Conservation (phyloP, 768 basidiomycete species). For the Psilocybe cyanescens region DNA sequence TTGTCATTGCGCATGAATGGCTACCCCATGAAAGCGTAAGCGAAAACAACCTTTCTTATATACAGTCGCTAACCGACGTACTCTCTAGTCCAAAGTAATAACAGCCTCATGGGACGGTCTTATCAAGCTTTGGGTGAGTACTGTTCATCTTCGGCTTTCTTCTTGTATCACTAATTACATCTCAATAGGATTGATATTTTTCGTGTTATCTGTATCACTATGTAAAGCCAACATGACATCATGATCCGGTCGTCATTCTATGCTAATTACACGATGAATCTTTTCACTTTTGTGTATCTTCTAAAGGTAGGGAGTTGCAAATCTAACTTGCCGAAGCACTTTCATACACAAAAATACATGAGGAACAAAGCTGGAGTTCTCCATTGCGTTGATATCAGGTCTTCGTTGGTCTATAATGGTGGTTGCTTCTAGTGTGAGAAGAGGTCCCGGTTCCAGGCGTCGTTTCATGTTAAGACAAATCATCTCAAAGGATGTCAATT, state of each 20-base stretch:
- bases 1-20: conserved; percentile 99
- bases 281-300: not conserved
- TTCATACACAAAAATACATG: conserved; percentile 3
- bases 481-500: conserved; percentile 14
- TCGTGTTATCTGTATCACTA: conserved; percentile 23
- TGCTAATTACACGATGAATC: not conserved
- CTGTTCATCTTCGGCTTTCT: conserved; percentile 7
- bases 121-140: conserved; percentile 94
- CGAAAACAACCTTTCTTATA: conserved; percentile 42
- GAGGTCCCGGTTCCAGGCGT: conserved; percentile 4
- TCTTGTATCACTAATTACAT: conserved; percentile 14
- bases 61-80: conserved; percentile 13
- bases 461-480: conserved; percentile 14
- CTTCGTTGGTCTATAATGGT: conserved; percentile 13
- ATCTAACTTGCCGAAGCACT: conserved; percentile 8
- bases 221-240: conserved; percentile 24
- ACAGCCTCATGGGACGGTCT: conserved; percentile 98
- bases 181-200: conserved; percentile 41
- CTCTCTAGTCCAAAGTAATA: conserved; percentile 86
- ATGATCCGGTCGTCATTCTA: conserved; percentile 20
- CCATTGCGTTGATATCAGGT: conserved; percentile 15
- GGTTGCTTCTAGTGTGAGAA: conserved; percentile 24
- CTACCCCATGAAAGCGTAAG: conserved; percentile 95
- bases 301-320: not conserved
- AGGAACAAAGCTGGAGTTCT: conserved; percentile 1